A percentile compares a stretch with the other conserved stretches of the same genome.
Evolutionary conservation across 768 basidiomycete genomes (phyloP).

Genomic region (Mycena crocata): DNA sequence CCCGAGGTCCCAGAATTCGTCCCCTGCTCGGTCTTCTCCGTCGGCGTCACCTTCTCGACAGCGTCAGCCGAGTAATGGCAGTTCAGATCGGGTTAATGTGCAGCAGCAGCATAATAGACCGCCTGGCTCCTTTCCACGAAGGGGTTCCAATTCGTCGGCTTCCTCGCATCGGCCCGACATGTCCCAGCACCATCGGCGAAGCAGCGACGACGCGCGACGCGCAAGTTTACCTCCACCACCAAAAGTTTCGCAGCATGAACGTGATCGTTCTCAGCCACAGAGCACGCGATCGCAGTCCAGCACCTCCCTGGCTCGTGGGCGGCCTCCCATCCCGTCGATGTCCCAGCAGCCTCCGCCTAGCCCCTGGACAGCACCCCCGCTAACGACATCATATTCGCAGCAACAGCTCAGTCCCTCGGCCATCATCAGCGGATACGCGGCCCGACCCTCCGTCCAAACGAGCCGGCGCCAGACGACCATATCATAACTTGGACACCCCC

Average conservation of each 20-base stretch:
- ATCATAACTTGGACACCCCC: conserved; percentile 8
- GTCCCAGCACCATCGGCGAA: conserved; percentile 23
- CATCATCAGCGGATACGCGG: conserved; percentile 18
- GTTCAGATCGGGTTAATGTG: conserved; percentile 39
- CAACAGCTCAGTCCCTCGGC: conserved; percentile 30
- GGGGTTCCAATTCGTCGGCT: conserved; percentile 24
- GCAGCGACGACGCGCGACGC: conserved; percentile 29
- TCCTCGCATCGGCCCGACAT: conserved; percentile 17
- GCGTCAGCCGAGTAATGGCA: conserved; percentile 48
- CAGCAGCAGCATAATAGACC: conserved; percentile 24
- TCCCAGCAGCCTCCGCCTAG: conserved; percentile 47
- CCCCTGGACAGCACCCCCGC: conserved; percentile 58
- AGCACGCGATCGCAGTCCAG: conserved; percentile 29
- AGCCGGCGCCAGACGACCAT: conserved; percentile 33
- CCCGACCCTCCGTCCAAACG: conserved; percentile 1
- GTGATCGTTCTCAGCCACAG: conserved; percentile 10
- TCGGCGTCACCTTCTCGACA: conserved; percentile 51
- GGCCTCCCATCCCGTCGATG: conserved; percentile 39
- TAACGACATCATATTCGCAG: conserved; percentile 32
- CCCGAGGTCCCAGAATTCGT: conserved; percentile 47
- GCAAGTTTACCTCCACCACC: conserved; percentile 24
- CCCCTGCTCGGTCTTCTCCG: conserved; percentile 48
- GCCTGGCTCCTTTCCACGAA: conserved; percentile 24
- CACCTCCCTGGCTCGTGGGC: conserved; percentile 36
- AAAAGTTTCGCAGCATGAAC: conserved; percentile 23